Conservation (phyloP, 257 asterid genomes). For the Nicotiana knightiana region DNA sequence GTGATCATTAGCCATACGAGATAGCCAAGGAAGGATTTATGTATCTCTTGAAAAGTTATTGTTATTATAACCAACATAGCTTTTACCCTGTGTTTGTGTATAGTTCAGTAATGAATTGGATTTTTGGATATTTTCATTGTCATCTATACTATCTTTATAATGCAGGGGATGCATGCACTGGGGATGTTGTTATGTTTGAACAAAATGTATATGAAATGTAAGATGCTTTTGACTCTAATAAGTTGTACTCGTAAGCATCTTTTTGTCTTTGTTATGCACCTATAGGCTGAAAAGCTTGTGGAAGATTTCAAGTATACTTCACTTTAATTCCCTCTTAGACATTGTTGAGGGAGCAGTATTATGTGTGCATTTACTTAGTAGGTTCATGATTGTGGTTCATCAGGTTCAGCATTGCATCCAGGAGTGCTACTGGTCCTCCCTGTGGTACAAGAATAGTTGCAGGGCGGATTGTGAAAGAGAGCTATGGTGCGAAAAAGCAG, state of each 20-base stretch:
- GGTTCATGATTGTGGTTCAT: constrained; percentile 17
- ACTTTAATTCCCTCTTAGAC: not conserved
- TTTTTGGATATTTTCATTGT: not conserved
- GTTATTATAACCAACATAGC: not conserved
- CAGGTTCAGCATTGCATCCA: constrained; percentile 77
- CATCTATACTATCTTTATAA: not conserved
- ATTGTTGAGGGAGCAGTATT: not conserved
- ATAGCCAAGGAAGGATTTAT: not conserved
- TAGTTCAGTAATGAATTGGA: not conserved
- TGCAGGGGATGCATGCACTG: constrained; percentile 91
- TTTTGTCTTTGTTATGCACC: not conserved
- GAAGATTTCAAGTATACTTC: not conserved
- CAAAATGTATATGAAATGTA: constrained; percentile 88
- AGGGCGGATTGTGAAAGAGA: constrained; percentile 86
- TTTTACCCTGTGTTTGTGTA: not conserved
- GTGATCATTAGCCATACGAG: not conserved
- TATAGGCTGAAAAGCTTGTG: not conserved
- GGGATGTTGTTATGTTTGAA: constrained; percentile 79
- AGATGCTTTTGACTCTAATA: constrained; percentile 18
- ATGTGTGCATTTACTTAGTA: not conserved
- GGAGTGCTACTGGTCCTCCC: constrained; percentile 67
- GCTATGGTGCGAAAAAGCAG: constrained; percentile 93
- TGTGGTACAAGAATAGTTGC: constrained; percentile 70
- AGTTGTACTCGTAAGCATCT: not conserved
- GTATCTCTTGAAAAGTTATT: not conserved